Evolutionary conservation across 1,284 basidiomycete genomes (phyloP).

Genomic region (Mycena citricolor): DNA sequence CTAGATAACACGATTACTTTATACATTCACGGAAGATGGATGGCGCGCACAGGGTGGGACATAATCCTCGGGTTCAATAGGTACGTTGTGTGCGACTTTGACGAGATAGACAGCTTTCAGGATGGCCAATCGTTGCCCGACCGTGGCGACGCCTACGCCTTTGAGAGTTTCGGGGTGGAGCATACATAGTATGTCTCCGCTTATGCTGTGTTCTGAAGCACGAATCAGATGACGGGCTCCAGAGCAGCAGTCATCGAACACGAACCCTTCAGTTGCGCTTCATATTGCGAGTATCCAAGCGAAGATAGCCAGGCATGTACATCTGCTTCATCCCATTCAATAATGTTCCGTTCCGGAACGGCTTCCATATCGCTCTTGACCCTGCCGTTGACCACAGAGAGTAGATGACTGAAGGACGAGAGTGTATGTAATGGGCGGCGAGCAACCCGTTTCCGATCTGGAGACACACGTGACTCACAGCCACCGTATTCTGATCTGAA

Average conservation of each 20-base stretch:
- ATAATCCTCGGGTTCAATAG: conserved; percentile 85
- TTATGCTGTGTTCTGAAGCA: conserved; percentile 80
- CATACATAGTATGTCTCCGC: conserved; percentile 83
- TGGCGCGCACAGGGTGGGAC: conserved; percentile 79
- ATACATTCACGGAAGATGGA: too few species aligned
- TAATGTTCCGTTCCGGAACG: conserved; percentile 46
- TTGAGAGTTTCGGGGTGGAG: conserved; percentile 82
- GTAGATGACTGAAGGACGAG: not conserved
- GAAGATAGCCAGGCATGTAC: conserved; percentile 75
- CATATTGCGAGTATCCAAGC: conserved; percentile 82
- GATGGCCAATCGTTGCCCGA: conserved; percentile 87
- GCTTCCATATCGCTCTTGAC: not conserved
- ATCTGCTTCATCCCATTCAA: conserved; percentile 81
- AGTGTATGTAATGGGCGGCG: not conserved
- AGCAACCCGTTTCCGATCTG: too few species aligned
- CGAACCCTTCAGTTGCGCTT: conserved; percentile 66
- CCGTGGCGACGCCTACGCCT: conserved; percentile 79
- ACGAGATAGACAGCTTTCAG: conserved; percentile 87
- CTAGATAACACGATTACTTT: conserved; percentile 43
- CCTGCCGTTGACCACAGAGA: too few species aligned
- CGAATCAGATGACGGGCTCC: conserved; percentile 9
- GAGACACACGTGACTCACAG: too few species aligned
- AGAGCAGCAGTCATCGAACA: conserved; percentile 22
- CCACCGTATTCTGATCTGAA: too few species aligned
- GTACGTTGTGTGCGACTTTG: conserved; percentile 81